Base-by-base conservation (phyloP, 352 stramenopile genomes). In the Globisporangium lucens region DNA sequence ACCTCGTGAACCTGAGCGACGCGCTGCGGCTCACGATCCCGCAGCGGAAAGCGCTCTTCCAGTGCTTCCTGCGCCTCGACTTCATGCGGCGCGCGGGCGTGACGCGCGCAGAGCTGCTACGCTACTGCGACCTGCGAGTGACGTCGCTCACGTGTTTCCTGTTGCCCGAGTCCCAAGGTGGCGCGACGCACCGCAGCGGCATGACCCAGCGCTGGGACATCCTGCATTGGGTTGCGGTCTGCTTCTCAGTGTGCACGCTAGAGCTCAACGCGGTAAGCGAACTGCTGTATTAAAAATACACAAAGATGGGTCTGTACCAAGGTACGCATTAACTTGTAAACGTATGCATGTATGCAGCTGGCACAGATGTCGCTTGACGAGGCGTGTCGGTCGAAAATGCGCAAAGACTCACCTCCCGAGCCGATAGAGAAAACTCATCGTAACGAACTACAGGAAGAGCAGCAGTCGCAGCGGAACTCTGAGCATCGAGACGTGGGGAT, bases 171-270 rank as follows among this genome's bases (percentile, higher is more conserved):
- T 61, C 72, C 1, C 4, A 43, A 4, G 29, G 43, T 12, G 69
- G 65, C 22, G 75, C 71, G 36, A 72, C 77, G 0, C 80, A 90
- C 56, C 77, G 82, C 61, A 68, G 70, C 10, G 71, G 71, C 4
- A 56, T 63, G 24, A 67, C 46, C 0, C 67, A 77, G 69, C 79
- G 83, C 36, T 91, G 81, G 80, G 81, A 91, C 59, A 73, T 91
- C 29, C 57, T 80, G 22, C 83, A 91, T 52, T 64, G 88, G 9
- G 61, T 91, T 38, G 75, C 75, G 1, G 36, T 73, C 22, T 83
- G 72, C 49, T 91, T 89, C 61, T 89, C 83, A 4, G 29, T 90
- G 17, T 91, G 83, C n/a, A 90, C 83, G 20, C 70, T 80, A 41
- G 70, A 82, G 0, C 43, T 68, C 4, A 43, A 22, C 24, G 63